Conservation (phyloP, 1,284 basidiomycete genomes). For the Sporisorium reilianum region DNA sequence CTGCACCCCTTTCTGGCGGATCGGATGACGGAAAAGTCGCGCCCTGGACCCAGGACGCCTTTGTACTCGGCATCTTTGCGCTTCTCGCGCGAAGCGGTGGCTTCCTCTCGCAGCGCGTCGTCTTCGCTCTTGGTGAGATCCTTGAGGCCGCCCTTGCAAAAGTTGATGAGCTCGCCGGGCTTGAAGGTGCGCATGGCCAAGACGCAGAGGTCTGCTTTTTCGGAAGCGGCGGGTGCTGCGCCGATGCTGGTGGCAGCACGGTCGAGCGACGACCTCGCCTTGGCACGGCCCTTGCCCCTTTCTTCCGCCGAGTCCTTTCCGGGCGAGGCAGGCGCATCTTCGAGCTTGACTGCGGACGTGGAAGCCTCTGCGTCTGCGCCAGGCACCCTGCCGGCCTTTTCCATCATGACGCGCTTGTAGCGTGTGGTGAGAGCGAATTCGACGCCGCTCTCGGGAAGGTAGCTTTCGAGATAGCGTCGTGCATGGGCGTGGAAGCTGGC, state of each 20-base stretch:
- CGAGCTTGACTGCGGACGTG: slow-evolving; percentile 29
- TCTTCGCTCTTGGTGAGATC: slow-evolving; percentile 69
- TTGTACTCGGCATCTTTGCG: slow-evolving; percentile 67
- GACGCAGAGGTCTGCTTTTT: slow-evolving; percentile 89
- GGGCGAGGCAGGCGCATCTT: slow-evolving; percentile 18
- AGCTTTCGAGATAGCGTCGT: slow-evolving; percentile 66
- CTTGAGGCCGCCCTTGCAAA: slow-evolving; percentile 75
- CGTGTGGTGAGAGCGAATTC: slow-evolving; percentile 66
- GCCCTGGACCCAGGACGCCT: slow-evolving; percentile 75
- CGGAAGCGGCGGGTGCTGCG: slow-evolving; percentile 67
- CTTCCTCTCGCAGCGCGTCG: slow-evolving; percentile 75
- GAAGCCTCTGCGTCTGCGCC: slow-evolving; percentile 24
- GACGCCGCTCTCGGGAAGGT: slow-evolving; percentile 66
- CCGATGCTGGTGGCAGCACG: slow-evolving; percentile 46
- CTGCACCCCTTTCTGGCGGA: slow-evolving; percentile 90
- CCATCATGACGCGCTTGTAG: slow-evolving; percentile 59
- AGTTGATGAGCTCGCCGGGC: slow-evolving; percentile 79
- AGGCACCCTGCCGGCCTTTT: slow-evolving; percentile 29
- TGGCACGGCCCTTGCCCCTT: slow-evolving; percentile 31
- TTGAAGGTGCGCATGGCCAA: slow-evolving; percentile 81
- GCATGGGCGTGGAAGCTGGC: slow-evolving; percentile 56
- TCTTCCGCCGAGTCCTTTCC: slow-evolving; percentile 20
- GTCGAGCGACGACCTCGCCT: slow-evolving; percentile 46
- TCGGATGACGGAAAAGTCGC: slow-evolving; percentile 91
- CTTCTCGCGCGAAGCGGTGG: slow-evolving; percentile 73